Base-by-base conservation (phyloP, 2,329 filamentous ascomycete species). In the Harringtonia lauricola region DNA sequence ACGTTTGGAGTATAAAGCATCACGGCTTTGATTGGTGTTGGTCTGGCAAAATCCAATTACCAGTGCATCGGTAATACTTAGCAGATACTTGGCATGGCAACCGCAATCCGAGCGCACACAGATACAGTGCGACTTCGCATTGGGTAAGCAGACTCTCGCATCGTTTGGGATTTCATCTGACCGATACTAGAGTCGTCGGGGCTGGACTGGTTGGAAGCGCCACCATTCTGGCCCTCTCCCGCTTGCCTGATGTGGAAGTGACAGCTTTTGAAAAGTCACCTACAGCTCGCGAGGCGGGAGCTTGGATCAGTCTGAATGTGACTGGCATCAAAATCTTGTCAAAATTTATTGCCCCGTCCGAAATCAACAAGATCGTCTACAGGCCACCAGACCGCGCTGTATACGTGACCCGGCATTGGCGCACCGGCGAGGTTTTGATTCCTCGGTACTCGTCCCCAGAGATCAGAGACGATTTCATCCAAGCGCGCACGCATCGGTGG, bases 391-490 rank as follows among this genome's bases (percentile, higher is more conserved):
- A 44, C 33, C 43, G 43, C 1, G 43, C 24, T 14, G 43, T 44
- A 14, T 44, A 44, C 19, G 38, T 41, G 1, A 44, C 43, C 6
- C 30, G 44, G 10, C 44, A 46, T 30, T 46, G 44, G 44, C 44
- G 33, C 5, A 42, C 39, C 5, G 40, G 44, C 1, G 30, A 21
- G 3, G 31, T 42, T 15, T 14, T 46, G 24, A 7, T 33, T 15
- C 35, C 19, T 13, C 36, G 36, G 28, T 39, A 41, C 39, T 45
- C 24, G 5, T 42, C 44, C 2, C 30, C 35, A 14, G 21, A 35
- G 3, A 24, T 42, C 10, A 18, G 26, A 15, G 29, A 21, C 2
- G 28, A 38, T 22, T 45, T 22, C 22, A 17, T 33, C 3, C 34
- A 45, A 19, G 43, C 34, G 3, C 43, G 43, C 28, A 45, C 43